Conservation (phyloP, 768 basidiomycete species). For the Lentinula boryana region DNA sequence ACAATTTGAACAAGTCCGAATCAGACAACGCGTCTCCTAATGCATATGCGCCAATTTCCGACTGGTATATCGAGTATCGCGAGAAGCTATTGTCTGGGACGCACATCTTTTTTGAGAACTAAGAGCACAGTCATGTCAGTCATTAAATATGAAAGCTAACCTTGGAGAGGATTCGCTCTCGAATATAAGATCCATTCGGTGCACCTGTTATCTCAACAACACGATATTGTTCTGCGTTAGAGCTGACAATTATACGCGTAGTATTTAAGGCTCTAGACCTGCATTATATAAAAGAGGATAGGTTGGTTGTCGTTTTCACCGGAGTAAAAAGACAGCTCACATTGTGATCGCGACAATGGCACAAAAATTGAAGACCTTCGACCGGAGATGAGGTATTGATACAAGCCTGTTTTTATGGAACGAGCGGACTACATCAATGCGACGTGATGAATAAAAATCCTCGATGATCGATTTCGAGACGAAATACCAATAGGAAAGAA, state of each 20-base stretch:
- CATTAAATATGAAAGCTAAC: conserved; percentile 16
- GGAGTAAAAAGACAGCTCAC: not conserved
- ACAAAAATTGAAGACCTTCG: not conserved
- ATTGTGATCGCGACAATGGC: not conserved
- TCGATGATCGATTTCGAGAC: conserved; percentile 1
- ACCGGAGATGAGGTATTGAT: not conserved
- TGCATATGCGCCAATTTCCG: conserved; percentile 40
- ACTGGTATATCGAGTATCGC: conserved; percentile 38
- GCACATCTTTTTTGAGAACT: conserved; percentile 24
- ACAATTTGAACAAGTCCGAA: conserved; percentile 31
- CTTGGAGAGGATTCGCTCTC: conserved; percentile 40
- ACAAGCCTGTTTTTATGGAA: not conserved
- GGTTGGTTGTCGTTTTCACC: not conserved
- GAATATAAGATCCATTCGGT: conserved; percentile 35
- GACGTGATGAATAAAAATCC: conserved; percentile 1
- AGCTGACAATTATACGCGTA: conserved; percentile 41
- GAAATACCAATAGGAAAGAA: not conserved
- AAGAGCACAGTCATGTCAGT: not conserved
- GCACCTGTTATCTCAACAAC: conserved; percentile 45
- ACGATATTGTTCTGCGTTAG: conserved; percentile 44
- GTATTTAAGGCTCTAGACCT: conserved; percentile 13
- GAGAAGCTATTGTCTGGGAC: conserved; percentile 35
- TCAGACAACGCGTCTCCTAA: conserved; percentile 36
- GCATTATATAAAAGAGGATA: not conserved
- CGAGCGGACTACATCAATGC: conserved; percentile 1